Evolutionary conservation across 768 basidiomycete genomes (phyloP).

Genomic region (Pulveroboletus frians): DNA sequence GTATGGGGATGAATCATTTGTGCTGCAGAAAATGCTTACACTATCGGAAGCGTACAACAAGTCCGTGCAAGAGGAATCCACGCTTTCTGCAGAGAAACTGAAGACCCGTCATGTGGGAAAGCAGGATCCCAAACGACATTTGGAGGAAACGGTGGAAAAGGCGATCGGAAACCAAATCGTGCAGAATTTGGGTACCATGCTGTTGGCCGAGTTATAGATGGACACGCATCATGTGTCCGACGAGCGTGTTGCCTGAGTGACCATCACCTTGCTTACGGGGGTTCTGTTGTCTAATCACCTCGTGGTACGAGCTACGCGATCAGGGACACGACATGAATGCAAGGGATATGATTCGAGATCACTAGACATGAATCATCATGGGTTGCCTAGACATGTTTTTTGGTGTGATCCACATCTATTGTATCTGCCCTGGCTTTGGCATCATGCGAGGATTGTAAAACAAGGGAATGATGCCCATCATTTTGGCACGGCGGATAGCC

Average conservation of each 20-base stretch:
- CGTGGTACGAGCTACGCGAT: background rate
- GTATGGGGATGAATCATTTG: slow-evolving; percentile 17
- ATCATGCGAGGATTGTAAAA: slow-evolving; percentile 29
- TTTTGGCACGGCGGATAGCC: slow-evolving; percentile 82
- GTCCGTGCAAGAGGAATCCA: slow-evolving; percentile 96
- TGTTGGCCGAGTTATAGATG: slow-evolving; percentile 80
- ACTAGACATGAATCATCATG: no score
- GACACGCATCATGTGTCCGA: background rate
- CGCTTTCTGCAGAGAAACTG: slow-evolving; percentile 86
- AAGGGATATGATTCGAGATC: background rate
- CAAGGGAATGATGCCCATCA: slow-evolving; percentile 81
- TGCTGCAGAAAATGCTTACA: slow-evolving; percentile 65
- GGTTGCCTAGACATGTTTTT: no score
- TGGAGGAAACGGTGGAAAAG: slow-evolving; percentile 96
- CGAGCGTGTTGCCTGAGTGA: background rate
- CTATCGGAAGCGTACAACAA: slow-evolving; percentile 96
- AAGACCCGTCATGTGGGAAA: slow-evolving; percentile 98
- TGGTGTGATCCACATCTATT: background rate
- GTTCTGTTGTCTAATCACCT: background rate
- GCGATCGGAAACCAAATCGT: slow-evolving; percentile 98
- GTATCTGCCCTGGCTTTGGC: slow-evolving; percentile 16
- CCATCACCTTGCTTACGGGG: background rate
- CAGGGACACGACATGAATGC: slow-evolving; percentile 6
- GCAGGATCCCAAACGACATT: slow-evolving; percentile 95
- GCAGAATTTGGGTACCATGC: slow-evolving; percentile 91